A percentile compares a stretch with the other conserved stretches of the same genome.
phyloP scores from a whole-genome alignment of 2,329 filamentous ascomycete genomes.

The Apiospora arundinis region DNA sequence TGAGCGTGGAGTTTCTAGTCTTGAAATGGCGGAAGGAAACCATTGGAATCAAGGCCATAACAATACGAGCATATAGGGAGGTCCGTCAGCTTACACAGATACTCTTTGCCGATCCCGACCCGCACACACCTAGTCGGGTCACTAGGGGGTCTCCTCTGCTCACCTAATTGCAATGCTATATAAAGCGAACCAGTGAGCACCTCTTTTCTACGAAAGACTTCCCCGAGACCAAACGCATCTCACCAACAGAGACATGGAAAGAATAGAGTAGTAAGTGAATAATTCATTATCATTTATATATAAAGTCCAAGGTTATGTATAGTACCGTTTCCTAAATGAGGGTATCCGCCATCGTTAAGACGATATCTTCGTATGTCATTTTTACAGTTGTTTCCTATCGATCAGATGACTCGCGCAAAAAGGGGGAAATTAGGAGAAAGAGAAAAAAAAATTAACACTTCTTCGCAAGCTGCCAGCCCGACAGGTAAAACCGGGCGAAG shows the following conservation, averaged over 20 bases:
- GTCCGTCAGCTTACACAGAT: not conserved
- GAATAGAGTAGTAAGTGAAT: not conserved
- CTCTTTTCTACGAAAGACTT: not conserved
- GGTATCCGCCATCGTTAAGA: not conserved
- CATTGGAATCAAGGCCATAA: not conserved
- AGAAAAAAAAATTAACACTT: constrained; percentile 5
- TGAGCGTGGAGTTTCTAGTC: not conserved
- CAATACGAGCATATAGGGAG: not conserved
- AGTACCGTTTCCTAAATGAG: not conserved
- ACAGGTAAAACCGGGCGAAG: not conserved
- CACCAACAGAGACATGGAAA: too few species aligned
- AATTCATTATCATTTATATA: not conserved
- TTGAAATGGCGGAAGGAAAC: not conserved
- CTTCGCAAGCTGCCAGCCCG: constrained; percentile 12
- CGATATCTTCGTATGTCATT: not conserved
- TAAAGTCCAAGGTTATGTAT: not conserved
- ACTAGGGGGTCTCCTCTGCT: not conserved
- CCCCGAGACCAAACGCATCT: not conserved
- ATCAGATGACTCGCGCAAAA: not conserved
- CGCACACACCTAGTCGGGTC: not conserved
- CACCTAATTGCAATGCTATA: not conserved
- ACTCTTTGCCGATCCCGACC: not conserved
- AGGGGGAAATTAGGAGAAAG: too few species aligned
- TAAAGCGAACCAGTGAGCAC: not conserved
- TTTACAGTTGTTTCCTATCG: not conserved